A percentile compares a stretch with the other conserved stretches of the same genome.
phyloP scores from a whole-genome alignment of 1,284 basidiomycete species.

The Leccinum solheimii region DNA sequence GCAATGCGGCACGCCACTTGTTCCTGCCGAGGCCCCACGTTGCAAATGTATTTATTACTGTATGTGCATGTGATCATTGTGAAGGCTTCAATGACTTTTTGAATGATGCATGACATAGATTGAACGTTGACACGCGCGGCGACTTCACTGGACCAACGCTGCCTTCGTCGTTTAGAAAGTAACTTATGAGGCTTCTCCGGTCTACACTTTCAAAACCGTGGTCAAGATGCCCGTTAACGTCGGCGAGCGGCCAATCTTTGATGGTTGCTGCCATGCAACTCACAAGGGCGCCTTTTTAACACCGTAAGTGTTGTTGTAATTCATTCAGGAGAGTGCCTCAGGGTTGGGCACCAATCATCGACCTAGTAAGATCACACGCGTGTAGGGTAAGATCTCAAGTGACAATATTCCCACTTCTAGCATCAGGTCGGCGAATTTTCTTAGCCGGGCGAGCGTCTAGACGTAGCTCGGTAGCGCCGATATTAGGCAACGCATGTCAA shows the following conservation, averaged over 20 bases:
- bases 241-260: neutral
- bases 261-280: neutral
- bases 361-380: slow-evolving; percentile 8
- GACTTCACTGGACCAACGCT: neutral
- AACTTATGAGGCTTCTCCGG: neutral
- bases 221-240: neutral
- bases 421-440: neutral
- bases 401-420: neutral
- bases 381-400: neutral
- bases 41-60: neutral
- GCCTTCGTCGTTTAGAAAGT: neutral
- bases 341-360: neutral
- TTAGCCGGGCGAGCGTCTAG: slow-evolving; percentile 6
- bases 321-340: neutral
- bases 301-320: slow-evolving; percentile 2
- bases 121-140: neutral
- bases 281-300: neutral
- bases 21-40: neutral
- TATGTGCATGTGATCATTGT: neutral
- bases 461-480: slow-evolving; percentile 2
- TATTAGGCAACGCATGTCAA: slow-evolving; percentile 5
- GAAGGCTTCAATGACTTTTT: neutral
- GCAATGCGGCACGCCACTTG: neutral
- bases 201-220: neutral
- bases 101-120: neutral